Base-by-base conservation (phyloP, 495 filamentous ascomycete genomes). In the Aspergillus egyptiacus region DNA sequence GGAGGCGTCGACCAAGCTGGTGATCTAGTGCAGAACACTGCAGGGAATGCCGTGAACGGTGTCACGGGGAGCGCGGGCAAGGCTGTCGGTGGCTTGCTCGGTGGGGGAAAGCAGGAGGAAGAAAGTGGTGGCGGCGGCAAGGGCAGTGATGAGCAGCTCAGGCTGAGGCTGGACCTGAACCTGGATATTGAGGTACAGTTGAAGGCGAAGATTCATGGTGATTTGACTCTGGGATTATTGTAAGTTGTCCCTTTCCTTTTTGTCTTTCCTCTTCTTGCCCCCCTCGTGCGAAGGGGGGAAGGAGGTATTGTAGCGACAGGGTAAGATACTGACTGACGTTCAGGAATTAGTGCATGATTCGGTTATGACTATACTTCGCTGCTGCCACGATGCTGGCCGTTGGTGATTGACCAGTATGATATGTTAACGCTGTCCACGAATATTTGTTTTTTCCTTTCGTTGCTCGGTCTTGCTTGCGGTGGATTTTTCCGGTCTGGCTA, bases 171-270 rank as follows among this genome's bases (percentile, higher is more conserved):
- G 40, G 89, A 95, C 55, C 63, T 95, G 48, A 94, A 95, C 65
- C 66, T 96, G 35, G 90, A 96, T 55, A 80, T 95, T 49, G 86
- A 94, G 70, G 79, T 95, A 10, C 82, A 89, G 65, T 68, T 96
- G 3, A 94, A 94, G 77, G 90, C 90, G 24, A 85, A 82, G 59
- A 93, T 96, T 58, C 86, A 91, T 50, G 88, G 90, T 60, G 90
- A 95, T 68, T 69, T 95, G 61, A 93, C 87, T 38, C 57, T 96
- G 46, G 81, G 85, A 50, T 73, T 96, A 50, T 79, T 96, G 89
- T 91, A 81, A 75, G 86, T 85, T 34, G 6, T 33, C 41, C 13
- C 35, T 48, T 28, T 18, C 34, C 18, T 13, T 37, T 22, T 18
- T 23, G 2, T 23, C 15, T 30, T 39, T 5, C 14, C 20, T 24